Base-by-base conservation (phyloP, 73 alveolate genomes). In the Symbiodinium natans region DNA sequence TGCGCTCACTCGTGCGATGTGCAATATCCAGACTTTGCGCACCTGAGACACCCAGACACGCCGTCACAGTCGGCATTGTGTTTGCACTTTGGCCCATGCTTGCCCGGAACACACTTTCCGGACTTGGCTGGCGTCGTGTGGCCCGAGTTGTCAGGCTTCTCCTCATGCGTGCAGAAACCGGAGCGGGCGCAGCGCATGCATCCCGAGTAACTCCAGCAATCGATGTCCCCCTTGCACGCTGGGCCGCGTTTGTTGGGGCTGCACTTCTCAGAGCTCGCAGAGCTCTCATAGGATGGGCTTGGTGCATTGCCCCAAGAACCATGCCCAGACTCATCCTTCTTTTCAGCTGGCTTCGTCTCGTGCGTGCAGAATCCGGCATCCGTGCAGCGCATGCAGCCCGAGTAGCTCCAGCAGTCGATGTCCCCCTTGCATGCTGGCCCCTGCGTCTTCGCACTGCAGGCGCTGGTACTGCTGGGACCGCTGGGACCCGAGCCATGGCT, bases 41-140 rank as follows among this genome's bases (percentile, higher is more conserved):
- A 63, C 33, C 80, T 63, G 38, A 63, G 36, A 63, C 80, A 63
- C 27, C 80, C 80, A 2, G 80, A 63, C 29, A 63, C 80, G 38
- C 80, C 80, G 2, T 63, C 80, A 11, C 80, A 63, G 33, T 63
- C 80, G 29, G 80, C 29, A 29, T 63, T 63, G 33, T 29, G 80
- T 36, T 63, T 63, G 80, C 80, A 63, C 80, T 63, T 63, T 63
- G 80, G 80, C 36, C 80, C 80, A 63, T 63, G 80, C 80, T 63
- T 63, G 80, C 80, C 80, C 80, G 80, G 38, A 63, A 63, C 80
- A 36, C 80, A 63, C 80, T 23, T 63, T 63, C 80, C 80, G 29
- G 80, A 63, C 80, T 63, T 63, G 40, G 29, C 17, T 63, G 80
- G 5, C 80, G 33, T 25, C 40, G 7, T 29, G 80, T 46, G 59